Base-by-base conservation (phyloP, 495 filamentous ascomycete species). In the Penicillium bovifimosum region DNA sequence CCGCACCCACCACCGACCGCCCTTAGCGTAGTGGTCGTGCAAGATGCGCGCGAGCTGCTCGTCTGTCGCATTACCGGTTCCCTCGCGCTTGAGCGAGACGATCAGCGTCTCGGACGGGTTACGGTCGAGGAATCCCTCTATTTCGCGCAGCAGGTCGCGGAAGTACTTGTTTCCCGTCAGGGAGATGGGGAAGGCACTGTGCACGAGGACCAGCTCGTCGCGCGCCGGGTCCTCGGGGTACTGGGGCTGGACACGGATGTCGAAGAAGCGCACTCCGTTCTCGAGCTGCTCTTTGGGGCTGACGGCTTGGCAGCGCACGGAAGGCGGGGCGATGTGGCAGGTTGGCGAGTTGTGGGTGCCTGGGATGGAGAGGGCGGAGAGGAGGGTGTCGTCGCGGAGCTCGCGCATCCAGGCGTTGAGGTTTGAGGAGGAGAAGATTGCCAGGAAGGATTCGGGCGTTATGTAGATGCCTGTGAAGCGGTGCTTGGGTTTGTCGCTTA, bases 331-430 rank as follows among this genome's bases (percentile, higher is more conserved):
- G 24, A 78, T 68, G 69, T 93, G 76, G 70, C 80, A 84, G 2
- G 92, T 93, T 1, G 92, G 87, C 6, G 85, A 87, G 70, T 98
- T 98, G 78, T 98, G 93, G 0, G 93, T 97, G 49, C 93, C 93
- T 2, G 93, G 95, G 53, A 98, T 95, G 38, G 85, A 90, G 28
- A 98, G 81, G 5, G 86, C 79, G 9, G 89, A 90, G 18, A 97
- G 74, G 0, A 88, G 79, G 13, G 78, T 83, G 24, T 80, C 74
- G 59, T 88, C 80, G 39, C 72, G 74, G 29, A 96, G 74, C 33
- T 82, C 74, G 43, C 72, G 60, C 90, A 97, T 97, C 93, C 93
- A 98, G 14, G 76, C 71, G 52, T 81, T 60, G 47, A 93, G 80
- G 34, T 86, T 76, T 6, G 85, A 77, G 32, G 79, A 86, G 33